Evolutionary conservation across 1,284 basidiomycete species (phyloP), one percentile per base, ranked within the genome.

Genomic region (Moesziomyces aphidis): DNA sequence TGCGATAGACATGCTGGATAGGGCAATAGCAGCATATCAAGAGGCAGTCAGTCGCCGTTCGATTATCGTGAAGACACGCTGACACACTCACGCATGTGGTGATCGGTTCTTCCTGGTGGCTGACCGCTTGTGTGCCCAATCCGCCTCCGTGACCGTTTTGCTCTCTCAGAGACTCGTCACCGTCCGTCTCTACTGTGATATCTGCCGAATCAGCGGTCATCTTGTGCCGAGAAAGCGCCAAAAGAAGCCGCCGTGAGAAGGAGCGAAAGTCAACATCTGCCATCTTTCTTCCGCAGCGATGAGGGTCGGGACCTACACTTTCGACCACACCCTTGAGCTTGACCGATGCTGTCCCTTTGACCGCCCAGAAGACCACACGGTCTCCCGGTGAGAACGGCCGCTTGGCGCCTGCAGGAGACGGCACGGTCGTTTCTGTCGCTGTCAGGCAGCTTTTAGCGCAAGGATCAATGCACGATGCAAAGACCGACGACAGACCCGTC

Each of bases 331-430:
- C 72, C 7, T 47, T 39, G 8, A 69, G 44, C 54, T 57, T 69
- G 46, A 70, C 72, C 15, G 66, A 61, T n/a, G 45, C 47, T 6
- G 55, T 62, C 7, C 59, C 64, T 39, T 66, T 61, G 36, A 59
- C 59, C 6, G 64, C 62, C 72, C 72, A 74, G 36, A 74, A 74
- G 0, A 74, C 62, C 53, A 74, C 72, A 39, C 60, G 47, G 26
- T 58, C 61, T 7, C 72, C 72, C 1, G 50, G 58, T 2, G 49
- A 55, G 39, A 69, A 56, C 1, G 72, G 66, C 28, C 50, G 43
- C 36, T 60, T 66, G 45, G 36, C 13, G 1, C 28, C 9, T 4
- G 23, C 24, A 2, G n/a, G 1, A 1, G 26, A 8, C n/a, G 24
- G n/a, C 6, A 9, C 31, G 10, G 23, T 1, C 5, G 1, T 13